phyloP scores from a whole-genome alignment of 1,284 basidiomycete genomes.

The Microbotryum violaceum region DNA sequence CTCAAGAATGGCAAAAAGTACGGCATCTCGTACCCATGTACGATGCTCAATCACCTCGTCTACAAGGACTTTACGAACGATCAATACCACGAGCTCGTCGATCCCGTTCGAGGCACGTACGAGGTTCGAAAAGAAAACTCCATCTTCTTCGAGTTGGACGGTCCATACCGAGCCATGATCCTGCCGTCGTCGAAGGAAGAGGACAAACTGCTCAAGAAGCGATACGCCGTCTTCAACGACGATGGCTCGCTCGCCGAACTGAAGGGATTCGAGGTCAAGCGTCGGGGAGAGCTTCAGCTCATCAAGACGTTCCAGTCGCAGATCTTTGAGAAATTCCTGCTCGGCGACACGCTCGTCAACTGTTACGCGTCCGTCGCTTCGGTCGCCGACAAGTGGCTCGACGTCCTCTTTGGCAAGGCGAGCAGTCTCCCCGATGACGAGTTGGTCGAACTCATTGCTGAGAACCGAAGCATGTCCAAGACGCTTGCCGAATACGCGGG shows the following conservation, averaged over 20 bases:
- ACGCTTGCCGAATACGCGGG: slow-evolving; percentile 91
- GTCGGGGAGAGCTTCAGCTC: slow-evolving; percentile 92
- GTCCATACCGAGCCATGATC: slow-evolving; percentile 98
- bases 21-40: slow-evolving; percentile 94
- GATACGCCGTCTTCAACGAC: slow-evolving; percentile 99
- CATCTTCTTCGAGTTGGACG: slow-evolving; percentile 99
- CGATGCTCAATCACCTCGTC: slow-evolving; percentile 98
- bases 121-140: slow-evolving; percentile 89
- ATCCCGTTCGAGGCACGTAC: slow-evolving; percentile 76
- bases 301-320: slow-evolving; percentile 99
- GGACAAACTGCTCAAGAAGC: slow-evolving; percentile 97
- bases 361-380: slow-evolving; percentile 92
- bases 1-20: slow-evolving; percentile 80
- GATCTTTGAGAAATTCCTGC: slow-evolving; percentile 94
- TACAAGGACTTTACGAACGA: slow-evolving; percentile 94
- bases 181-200: slow-evolving; percentile 98
- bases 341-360: slow-evolving; percentile 85
- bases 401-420: slow-evolving; percentile 83
- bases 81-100: slow-evolving; percentile 85
- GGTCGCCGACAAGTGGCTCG: slow-evolving; percentile 95
- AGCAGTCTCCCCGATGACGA: slow-evolving; percentile 81
- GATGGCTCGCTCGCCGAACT: slow-evolving; percentile 94
- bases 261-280: slow-evolving; percentile 98
- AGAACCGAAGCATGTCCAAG: slow-evolving; percentile 97
- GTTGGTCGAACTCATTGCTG: slow-evolving; percentile 93